Conservation (phyloP, 805 yeast genomes). For the Saturnispora silvae region DNA sequence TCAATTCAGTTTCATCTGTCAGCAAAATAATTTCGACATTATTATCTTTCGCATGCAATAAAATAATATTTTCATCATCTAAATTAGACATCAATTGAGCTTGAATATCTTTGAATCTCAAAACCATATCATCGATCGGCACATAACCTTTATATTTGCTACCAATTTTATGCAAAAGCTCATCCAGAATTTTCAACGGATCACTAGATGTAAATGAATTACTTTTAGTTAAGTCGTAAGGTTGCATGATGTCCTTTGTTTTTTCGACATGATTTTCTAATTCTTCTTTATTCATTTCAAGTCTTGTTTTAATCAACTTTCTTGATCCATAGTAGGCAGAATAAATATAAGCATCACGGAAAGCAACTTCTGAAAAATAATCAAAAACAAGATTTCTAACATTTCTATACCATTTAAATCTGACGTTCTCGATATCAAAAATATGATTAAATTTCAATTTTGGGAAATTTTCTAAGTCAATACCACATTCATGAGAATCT, state of each 20-base stretch:
- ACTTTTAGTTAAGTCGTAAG: not conserved
- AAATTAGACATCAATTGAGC: slow-evolving; percentile 53
- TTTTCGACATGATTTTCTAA: not conserved
- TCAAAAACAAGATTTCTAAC: slow-evolving; percentile 54
- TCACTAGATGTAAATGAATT: not conserved
- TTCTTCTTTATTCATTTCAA: not conserved
- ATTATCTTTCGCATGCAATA: slow-evolving; percentile 66
- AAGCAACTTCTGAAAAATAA: slow-evolving; percentile 41
- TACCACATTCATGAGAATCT: slow-evolving; percentile 54
- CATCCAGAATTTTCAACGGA: slow-evolving; percentile 33
- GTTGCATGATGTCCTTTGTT: not conserved
- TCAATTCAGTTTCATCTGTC: slow-evolving; percentile 25
- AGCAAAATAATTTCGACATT: slow-evolving; percentile 62
- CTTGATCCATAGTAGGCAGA: slow-evolving; percentile 23
- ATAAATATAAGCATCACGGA: slow-evolving; percentile 33
- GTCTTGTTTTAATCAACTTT: slow-evolving; percentile 17
- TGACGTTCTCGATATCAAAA: slow-evolving; percentile 61
- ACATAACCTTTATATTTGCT: slow-evolving; percentile 26
- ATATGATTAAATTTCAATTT: slow-evolving; percentile 43
- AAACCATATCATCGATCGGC: slow-evolving; percentile 44
- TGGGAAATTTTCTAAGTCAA: slow-evolving; percentile 29
- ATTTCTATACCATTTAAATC: slow-evolving; percentile 68
- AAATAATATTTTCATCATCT: slow-evolving; percentile 45
- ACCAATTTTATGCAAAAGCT: slow-evolving; percentile 34
- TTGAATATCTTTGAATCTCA: slow-evolving; percentile 72